Evolutionary conservation across 2,329 filamentous ascomycete genomes (phyloP), one percentile per base, ranked within the genome.

Genomic region (Arachnomyces sp.): DNA sequence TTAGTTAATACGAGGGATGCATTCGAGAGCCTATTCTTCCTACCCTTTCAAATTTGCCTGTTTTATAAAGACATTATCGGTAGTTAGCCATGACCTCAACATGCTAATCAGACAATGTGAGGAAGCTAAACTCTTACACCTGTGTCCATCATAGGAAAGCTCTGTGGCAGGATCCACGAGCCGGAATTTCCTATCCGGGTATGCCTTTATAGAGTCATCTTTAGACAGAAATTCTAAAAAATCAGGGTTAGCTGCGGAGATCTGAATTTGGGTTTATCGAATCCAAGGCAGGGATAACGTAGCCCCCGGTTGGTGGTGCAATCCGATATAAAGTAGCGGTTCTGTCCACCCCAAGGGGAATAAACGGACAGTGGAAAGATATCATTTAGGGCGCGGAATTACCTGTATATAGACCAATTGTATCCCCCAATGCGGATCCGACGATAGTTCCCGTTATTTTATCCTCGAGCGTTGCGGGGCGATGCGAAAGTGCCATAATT

Each of bases 351-450:
- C n/a, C n/a, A n/a, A n/a, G n/a, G n/a, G n/a, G n/a, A n/a, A n/a
- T n/a, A n/a, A n/a, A n/a, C n/a, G n/a, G n/a, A n/a, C n/a, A n/a
- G n/a, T n/a, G n/a, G n/a, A n/a, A n/a, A n/a, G n/a, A n/a, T n/a
- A n/a, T n/a, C n/a, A n/a, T n/a, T n/a, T n/a, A n/a, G n/a, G n/a
- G n/a, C n/a, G n/a, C n/a, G n/a, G n/a, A n/a, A n/a, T 17, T 38
- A 56, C 53, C 52, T 6, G 73, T 76, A 51, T 76, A 76, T 5
- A 76, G 50, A 2, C 72, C 72, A 42, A 75, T 70, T 14, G 71
- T 66, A 48, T 76, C 72, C 18, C 73, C 73, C 6, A 76, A 57
- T 2, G 72, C 72, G 14, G 70, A 72, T 16, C 70, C 73, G 39
- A 74, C 52, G 20, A 74, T 57, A 34, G 62, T 61, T 34, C 71